These are phyloP conservation scores for Nothophoma quercina DNA, from an alignment of 2,329 filamentous ascomycete species.

Conservation along the genomic window DNA sequence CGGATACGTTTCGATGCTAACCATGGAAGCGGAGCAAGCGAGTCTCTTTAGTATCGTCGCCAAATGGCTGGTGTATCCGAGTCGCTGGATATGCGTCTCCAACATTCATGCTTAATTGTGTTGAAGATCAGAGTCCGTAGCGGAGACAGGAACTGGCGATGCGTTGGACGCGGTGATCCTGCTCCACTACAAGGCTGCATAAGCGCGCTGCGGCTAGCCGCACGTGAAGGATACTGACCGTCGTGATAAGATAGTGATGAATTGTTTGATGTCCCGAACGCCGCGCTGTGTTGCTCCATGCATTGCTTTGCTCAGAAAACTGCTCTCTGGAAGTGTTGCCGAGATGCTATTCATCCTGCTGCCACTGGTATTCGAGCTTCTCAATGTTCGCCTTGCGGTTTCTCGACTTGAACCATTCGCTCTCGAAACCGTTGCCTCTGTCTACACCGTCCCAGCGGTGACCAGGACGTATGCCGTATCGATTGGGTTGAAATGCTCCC, in stretches of 20 bases:
- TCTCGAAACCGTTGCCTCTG: slow-evolving; percentile 90
- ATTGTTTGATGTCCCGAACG: slow-evolving; percentile 1
- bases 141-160: too few species aligned
- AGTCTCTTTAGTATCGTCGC: too few species aligned
- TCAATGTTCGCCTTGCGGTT: slow-evolving; percentile 80
- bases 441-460: slow-evolving; percentile 98
- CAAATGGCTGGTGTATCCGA: too few species aligned
- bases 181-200: too few species aligned
- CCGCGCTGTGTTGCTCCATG: slow-evolving; percentile 18
- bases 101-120: too few species aligned
- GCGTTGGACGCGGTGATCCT: too few species aligned
- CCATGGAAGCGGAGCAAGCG: too few species aligned
- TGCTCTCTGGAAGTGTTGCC: not conserved
- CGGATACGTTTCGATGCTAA: not conserved
- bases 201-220: too few species aligned
- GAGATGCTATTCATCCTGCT: slow-evolving; percentile 79
- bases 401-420: slow-evolving; percentile 86
- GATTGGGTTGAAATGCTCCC: slow-evolving; percentile 84
- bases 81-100: too few species aligned
- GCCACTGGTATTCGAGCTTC: slow-evolving; percentile 89
- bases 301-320: not conserved
- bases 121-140: too few species aligned
- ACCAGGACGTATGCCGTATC: slow-evolving; percentile 91
- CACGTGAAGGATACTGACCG: too few species aligned
- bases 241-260: not conserved